phyloP scores from a whole-genome alignment of 306 rosid genomes.

The Pachyrhizus erosus region DNA sequence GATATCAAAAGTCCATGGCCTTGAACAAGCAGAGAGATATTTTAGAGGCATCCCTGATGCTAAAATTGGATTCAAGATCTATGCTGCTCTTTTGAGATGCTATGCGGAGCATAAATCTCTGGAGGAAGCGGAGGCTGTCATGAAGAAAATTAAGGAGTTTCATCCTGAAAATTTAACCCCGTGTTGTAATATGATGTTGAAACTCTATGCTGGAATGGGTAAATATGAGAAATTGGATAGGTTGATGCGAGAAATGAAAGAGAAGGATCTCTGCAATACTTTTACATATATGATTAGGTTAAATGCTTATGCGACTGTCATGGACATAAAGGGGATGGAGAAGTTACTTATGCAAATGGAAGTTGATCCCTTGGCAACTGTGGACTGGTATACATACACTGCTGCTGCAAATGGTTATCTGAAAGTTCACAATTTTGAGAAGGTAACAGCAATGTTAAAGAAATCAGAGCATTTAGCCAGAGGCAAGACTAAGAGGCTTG shows the following conservation, averaged over 20 bases:
- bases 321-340: conserved; percentile 59
- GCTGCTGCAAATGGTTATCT: conserved; percentile 65
- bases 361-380: conserved; percentile 52
- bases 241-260: conserved; percentile 65
- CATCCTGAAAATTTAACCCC: conserved; percentile 35
- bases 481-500: conserved; percentile 32
- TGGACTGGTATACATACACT: conserved; percentile 57
- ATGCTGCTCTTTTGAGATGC: conserved; percentile 69
- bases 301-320: conserved; percentile 54
- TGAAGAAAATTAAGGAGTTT: conserved; percentile 57
- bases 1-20: conserved; percentile 67
- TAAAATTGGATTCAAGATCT: conserved; percentile 47
- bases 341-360: conserved; percentile 66
- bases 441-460: conserved; percentile 49
- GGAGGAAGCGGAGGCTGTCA: conserved; percentile 63
- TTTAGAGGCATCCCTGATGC: conserved; percentile 50
- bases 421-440: conserved; percentile 59
- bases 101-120: conserved; percentile 56
- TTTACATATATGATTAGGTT: conserved; percentile 54
- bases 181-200: conserved; percentile 63
- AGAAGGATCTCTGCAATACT: conserved; percentile 49
- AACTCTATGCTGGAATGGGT: conserved; percentile 62
- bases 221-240: conserved; percentile 57
- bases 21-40: conserved; percentile 67
- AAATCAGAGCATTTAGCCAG: conserved; percentile 53